A percentile compares a stretch with the other conserved stretches of the same genome.
phyloP scores from a whole-genome alignment of 805 yeast species.

The Wickerhamomyces chambardii region DNA sequence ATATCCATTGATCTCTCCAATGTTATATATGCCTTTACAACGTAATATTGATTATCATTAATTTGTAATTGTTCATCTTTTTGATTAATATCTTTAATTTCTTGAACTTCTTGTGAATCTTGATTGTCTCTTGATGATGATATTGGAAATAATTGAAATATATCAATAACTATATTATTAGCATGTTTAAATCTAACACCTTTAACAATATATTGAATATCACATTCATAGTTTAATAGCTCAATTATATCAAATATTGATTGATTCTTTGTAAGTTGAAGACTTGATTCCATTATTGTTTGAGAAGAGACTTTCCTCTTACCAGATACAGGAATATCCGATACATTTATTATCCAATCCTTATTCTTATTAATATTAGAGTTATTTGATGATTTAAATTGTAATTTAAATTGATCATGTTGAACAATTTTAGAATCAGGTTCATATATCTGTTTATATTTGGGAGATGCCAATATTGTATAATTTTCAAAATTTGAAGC shows the following conservation, averaged over 20 bases:
- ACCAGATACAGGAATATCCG: slow-evolving; percentile 76
- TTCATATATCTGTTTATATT: slow-evolving; percentile 16
- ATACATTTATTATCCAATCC: slow-evolving; percentile 53
- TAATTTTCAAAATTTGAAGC: slow-evolving; percentile 5
- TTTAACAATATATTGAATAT: slow-evolving; percentile 48
- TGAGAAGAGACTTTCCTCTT: slow-evolving; percentile 55
- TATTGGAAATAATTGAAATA: slow-evolving; percentile 31
- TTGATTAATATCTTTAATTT: slow-evolving; percentile 16
- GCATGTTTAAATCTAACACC: slow-evolving; percentile 59
- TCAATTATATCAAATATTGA: slow-evolving; percentile 32
- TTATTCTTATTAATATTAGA: slow-evolving; percentile 2
- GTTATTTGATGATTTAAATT: slow-evolving; percentile 8
- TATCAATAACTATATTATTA: slow-evolving; percentile 45
- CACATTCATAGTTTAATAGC: slow-evolving; percentile 64
- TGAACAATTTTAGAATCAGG: slow-evolving; percentile 18
- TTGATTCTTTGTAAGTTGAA: slow-evolving; percentile 21
- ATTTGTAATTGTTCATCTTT: slow-evolving; percentile 19
- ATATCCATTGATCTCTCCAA: slow-evolving; percentile 68
- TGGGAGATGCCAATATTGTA: slow-evolving; percentile 13
- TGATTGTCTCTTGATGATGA: too few relatives aligned
- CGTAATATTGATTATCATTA: slow-evolving; percentile 41
- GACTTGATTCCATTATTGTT: slow-evolving; percentile 47
- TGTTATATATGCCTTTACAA: slow-evolving; percentile 61
- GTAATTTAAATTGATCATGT: slow-evolving; percentile 16
- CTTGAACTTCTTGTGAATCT: too few relatives aligned